A percentile compares a stretch with the other conserved stretches of the same genome.
Conservation (phyloP, 1,284 basidiomycete species). For the Ustilago cynodontis region DNA sequence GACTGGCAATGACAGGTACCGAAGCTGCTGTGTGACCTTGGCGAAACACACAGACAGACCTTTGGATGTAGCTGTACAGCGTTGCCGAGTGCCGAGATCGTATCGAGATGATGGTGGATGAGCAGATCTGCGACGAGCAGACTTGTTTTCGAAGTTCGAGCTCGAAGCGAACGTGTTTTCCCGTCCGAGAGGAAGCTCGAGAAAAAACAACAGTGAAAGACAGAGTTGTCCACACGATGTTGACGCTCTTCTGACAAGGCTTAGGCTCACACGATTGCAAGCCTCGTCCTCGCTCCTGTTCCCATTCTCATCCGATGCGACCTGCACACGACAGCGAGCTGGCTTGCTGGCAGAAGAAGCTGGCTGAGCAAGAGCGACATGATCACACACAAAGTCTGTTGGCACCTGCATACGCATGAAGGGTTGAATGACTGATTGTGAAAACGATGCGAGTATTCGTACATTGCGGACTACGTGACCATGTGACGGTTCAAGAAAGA, state of each 20-base stretch:
- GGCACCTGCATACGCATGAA: not conserved
- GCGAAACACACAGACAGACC: not conserved
- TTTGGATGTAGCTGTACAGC: conserved; percentile 16
- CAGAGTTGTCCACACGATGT: too few species aligned
- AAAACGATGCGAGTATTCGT: conserved; percentile 13
- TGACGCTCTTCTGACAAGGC: too few species aligned
- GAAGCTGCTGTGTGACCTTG: not conserved
- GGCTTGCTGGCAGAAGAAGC: not conserved
- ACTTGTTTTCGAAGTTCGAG: conserved; percentile 14
- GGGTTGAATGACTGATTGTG: conserved; percentile 1
- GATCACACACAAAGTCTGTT: not conserved
- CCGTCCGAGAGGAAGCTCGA: conserved; percentile 25
- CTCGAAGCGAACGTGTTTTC: conserved; percentile 14
- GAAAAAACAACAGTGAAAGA: conserved; percentile 1
- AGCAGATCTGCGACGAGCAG: conserved; percentile 15
- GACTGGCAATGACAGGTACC: not conserved
- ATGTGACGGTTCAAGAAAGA: not conserved
- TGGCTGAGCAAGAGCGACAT: not conserved
- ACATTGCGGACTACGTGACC: conserved; percentile 10
- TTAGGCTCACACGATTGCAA: not conserved
- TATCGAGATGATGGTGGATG: conserved; percentile 32
- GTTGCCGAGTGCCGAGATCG: conserved; percentile 15
- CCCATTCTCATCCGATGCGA: not conserved
- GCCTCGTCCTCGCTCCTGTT: too few species aligned
- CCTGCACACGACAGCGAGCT: too few species aligned